Evolutionary conservation across 2,329 filamentous ascomycete species (phyloP), one percentile per base, ranked within the genome.

Genomic region (Scedosporium minutisporum): DNA sequence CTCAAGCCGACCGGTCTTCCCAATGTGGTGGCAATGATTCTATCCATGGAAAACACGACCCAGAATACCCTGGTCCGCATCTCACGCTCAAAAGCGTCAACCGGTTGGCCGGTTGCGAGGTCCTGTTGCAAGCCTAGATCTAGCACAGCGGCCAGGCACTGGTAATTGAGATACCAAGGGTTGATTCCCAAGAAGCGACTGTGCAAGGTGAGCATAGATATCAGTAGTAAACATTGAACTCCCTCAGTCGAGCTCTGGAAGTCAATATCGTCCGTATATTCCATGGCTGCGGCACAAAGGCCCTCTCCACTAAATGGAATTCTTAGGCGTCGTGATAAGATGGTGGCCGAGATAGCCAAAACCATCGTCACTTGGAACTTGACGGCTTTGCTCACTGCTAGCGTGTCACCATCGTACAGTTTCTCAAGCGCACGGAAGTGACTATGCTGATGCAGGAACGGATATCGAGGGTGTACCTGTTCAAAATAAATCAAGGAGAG

Each of bases 61-160:
- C 81, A 84, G 58, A 84, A 84, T 4, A 83, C 76, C 2, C 81
- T 71, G 0, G 80, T 81, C n/a, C 82, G 71, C 75, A 83, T 79
- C 64, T 84, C 81, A 48, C 82, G 79, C 6, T 81, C 76, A 0
- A 82, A 64, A 0, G 80, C 65, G 0, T 80, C 78, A 1, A 83
- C 74, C 0, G 72, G 78, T 0, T 71, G 69, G 0, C 73, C 74
- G 0, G 73, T 71, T 1, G 74, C 77, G 6, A 82, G 75, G 60
- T 81, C 75, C 23, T 81, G 73, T 62, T 84, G 81, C 0, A 83
- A 68, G 0, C 81, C 81, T 1, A 83, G 66, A 55, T 83, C 81
- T 2, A 83, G 70, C 0, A 82, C 70, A 0, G 77, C 73, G 1
- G 80, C 80, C 9, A 83, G 72, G 46, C 80, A 82, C 64, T 83